Percentiles rank a stretch among this genome's conserved stretches.
Evolutionary conservation across 371 early-diverging fungal genomes (phyloP).

Genomic region (Rhizopus stolonifer): DNA sequence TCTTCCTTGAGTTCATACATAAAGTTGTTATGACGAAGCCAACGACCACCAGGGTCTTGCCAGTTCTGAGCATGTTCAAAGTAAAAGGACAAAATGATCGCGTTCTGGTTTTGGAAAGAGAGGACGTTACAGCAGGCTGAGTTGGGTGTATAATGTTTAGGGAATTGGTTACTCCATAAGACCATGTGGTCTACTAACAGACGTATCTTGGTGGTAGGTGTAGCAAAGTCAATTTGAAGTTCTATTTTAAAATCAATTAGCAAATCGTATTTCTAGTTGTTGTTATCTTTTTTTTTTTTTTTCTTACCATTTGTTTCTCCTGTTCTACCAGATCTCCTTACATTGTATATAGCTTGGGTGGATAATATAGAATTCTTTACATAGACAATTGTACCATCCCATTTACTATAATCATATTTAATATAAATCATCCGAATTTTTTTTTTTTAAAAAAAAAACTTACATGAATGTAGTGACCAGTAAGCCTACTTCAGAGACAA

Average conservation of each 20-base stretch:
- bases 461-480: conserved; percentile 39
- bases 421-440: too few relatives aligned
- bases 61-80: conserved; percentile 74
- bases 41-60: conserved; percentile 71
- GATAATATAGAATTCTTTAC: conserved; percentile 70
- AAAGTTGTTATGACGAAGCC: conserved; percentile 65
- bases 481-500: conserved; percentile 38
- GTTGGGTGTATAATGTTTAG: conserved; percentile 32
- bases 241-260: conserved; percentile 12
- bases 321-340: conserved; percentile 65
- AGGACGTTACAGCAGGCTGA: conserved; percentile 32
- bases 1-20: conserved; percentile 64
- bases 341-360: conserved; percentile 72
- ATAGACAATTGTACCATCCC: conserved; percentile 72
- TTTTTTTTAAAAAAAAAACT: conserved; percentile 9
- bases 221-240: conserved; percentile 62
- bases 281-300: too few relatives aligned
- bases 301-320: conserved; percentile 56
- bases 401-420: conserved; percentile 48
- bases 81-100: conserved; percentile 33
- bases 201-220: conserved; percentile 62
- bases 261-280: too few relatives aligned
- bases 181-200: conserved; percentile 58
- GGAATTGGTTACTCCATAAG: conserved; percentile 46
- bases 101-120: conserved; percentile 38